Evolutionary conservation across 2,329 filamentous ascomycete genomes (phyloP).

Genomic region (Aspergillus fumigatiaffinis): DNA sequence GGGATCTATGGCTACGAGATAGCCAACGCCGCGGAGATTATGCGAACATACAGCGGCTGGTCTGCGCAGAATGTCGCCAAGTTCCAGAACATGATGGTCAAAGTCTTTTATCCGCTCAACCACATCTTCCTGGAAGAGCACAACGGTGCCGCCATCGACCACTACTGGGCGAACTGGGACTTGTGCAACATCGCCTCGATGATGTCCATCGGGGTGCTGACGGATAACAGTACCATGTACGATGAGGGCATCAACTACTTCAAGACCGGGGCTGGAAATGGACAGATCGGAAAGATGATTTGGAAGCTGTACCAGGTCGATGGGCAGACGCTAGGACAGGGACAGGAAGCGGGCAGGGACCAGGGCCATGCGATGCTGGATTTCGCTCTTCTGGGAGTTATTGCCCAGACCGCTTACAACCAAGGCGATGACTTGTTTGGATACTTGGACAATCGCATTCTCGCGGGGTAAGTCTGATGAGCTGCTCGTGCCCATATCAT

Average conservation of each 20-base stretch:
- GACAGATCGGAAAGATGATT: conserved; percentile 13
- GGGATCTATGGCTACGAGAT: conserved; percentile 47
- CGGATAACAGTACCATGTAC: conserved; percentile 42
- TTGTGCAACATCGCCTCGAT: conserved; percentile 42
- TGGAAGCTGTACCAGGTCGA: conserved; percentile 7
- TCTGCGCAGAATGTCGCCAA: conserved; percentile 17
- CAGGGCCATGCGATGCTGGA: conserved; percentile 45
- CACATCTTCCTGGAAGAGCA: conserved; percentile 36
- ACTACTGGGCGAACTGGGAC: conserved; percentile 47
- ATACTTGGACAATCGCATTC: conserved; percentile 29
- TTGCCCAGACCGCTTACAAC: conserved; percentile 43
- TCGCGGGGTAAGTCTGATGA: conserved; percentile 29
- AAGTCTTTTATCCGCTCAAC: conserved; percentile 41
- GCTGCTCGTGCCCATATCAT: not conserved
- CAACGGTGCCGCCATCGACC: conserved; percentile 29
- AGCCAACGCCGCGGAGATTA: conserved; percentile 46
- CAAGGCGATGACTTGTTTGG: conserved; percentile 43
- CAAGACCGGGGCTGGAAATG: conserved; percentile 37
- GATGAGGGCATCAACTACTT: conserved; percentile 41
- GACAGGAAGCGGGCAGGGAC: conserved; percentile 44
- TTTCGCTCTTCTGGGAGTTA: conserved; percentile 36
- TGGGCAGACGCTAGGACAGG: conserved; percentile 33
- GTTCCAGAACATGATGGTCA: conserved; percentile 29
- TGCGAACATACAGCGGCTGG: conserved; percentile 37
- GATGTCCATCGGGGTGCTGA: conserved; percentile 41